Conservation (phyloP, 1,139 yeast species). For the Suhomyces choctaworum region DNA sequence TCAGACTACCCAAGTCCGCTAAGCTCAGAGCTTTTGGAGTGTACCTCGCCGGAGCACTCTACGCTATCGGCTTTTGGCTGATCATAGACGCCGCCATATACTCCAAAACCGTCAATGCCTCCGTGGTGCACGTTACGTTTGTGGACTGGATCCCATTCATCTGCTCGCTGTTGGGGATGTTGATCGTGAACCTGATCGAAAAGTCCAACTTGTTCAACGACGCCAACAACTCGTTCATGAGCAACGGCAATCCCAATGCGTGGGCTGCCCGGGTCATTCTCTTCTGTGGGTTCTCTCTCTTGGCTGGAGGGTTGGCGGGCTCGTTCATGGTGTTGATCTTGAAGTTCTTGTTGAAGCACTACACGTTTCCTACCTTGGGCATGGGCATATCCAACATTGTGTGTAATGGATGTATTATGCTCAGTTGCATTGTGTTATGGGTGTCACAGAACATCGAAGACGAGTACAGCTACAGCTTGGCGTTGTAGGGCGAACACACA, state of each 20-base stretch:
- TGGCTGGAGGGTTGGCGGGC: conserved; percentile 95
- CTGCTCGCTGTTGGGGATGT: conserved; percentile 86
- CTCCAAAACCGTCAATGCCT: conserved; percentile 82
- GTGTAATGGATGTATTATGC: conserved; percentile 76
- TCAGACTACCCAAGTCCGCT: conserved; percentile 66
- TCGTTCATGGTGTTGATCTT: conserved; percentile 83
- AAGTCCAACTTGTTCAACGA: conserved; percentile 69
- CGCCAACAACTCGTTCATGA: conserved; percentile 53
- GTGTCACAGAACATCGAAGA: conserved; percentile 93
- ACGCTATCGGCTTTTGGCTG: conserved; percentile 87
- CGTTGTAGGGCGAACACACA: conserved; percentile 44
- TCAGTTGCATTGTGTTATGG: conserved; percentile 89
- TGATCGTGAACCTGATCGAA: conserved; percentile 88
- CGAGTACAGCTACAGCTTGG: conserved; percentile 89
- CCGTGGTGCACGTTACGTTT: conserved; percentile 82
- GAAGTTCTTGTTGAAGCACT: conserved; percentile 78
- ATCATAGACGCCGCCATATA: conserved; percentile 86
- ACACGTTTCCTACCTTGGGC: conserved; percentile 81
- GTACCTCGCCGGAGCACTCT: conserved; percentile 71
- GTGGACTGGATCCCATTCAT: conserved; percentile 95
- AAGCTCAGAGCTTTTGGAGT: conserved; percentile 75
- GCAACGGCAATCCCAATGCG: conserved; percentile 57
- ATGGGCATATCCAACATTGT: conserved; percentile 93
- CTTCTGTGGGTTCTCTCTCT: conserved; percentile 85
- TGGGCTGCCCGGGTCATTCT: conserved; percentile 94